Evolutionary conservation across 306 rosid genomes (phyloP).

Genomic region (Cucurbita pepo): DNA sequence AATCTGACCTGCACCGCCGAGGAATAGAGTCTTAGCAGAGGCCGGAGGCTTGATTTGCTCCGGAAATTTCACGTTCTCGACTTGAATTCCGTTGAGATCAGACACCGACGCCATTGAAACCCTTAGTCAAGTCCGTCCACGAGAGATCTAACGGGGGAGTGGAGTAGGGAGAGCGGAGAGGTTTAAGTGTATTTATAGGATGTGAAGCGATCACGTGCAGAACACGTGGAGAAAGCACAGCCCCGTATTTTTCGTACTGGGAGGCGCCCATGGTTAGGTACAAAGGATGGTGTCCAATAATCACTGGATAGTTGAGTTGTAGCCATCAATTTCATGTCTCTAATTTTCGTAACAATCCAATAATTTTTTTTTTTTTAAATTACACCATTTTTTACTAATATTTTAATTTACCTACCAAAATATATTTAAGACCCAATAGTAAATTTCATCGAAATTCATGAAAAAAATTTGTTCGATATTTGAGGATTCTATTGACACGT

Average conservation of each 20-base stretch:
- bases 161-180: background rate
- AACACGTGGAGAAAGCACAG: background rate
- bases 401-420: no score
- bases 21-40: constrained; percentile 22
- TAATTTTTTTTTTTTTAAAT: no score
- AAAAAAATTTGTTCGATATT: no score
- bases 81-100: constrained; percentile 12
- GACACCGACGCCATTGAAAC: background rate
- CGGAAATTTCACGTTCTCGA: constrained; percentile 19
- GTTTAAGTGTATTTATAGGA: background rate
- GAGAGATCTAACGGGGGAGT: background rate
- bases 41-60: constrained; percentile 23
- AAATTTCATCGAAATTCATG: no score
- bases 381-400: no score
- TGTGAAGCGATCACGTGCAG: background rate
- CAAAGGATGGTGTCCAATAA: background rate
- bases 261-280: background rate
- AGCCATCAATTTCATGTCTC: no score
- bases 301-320: no score
- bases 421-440: no score
- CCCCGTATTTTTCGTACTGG: background rate
- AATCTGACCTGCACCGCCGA: constrained; percentile 34
- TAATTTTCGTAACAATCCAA: no score
- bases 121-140: background rate
- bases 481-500: no score